A percentile compares a stretch with the other conserved stretches of the same genome.
These are phyloP conservation scores for Solanum piurae DNA, from an alignment of 257 asterid genomes.

Conservation along the genomic window DNA sequence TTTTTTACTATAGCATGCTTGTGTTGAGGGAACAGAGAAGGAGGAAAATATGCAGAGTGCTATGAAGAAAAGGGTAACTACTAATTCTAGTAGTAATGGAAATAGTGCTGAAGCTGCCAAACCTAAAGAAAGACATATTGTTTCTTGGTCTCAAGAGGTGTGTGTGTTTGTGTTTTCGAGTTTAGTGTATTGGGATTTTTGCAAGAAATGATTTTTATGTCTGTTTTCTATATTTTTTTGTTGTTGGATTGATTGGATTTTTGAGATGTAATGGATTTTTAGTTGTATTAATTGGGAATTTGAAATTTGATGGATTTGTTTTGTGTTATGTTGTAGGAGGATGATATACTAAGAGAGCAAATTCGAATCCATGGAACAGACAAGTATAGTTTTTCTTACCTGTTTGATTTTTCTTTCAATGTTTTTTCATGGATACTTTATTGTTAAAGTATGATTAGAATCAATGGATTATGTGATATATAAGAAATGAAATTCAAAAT, in stretches of 20 bases:
- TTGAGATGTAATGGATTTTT: background rate
- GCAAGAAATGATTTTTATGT: background rate
- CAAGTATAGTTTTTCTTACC: constrained; percentile 35
- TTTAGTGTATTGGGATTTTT: background rate
- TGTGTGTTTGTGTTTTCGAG: constrained; percentile 12
- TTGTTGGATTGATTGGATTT: constrained; percentile 3
- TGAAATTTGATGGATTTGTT: constrained; percentile 9
- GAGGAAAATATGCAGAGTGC: constrained; percentile 37
- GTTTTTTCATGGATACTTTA: background rate
- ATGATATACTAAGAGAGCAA: constrained; percentile 91
- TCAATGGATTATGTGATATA: background rate
- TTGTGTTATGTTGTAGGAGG: constrained; percentile 49
- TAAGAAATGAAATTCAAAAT: constrained; percentile 8
- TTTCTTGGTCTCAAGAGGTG: constrained; percentile 99
- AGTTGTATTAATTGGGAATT: background rate
- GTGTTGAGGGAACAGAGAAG: constrained; percentile 42
- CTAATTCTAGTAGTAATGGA: background rate
- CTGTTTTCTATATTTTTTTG: background rate
- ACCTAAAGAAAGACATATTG: constrained; percentile 87
- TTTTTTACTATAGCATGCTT: constrained; percentile 49
- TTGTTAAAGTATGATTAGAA: background rate
- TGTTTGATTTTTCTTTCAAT: constrained; percentile 1
- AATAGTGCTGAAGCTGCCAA: constrained; percentile 35
- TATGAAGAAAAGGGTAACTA: constrained; percentile 40
- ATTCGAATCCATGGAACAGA: constrained; percentile 85